A percentile compares a stretch with the other conserved stretches of the same genome.
These are phyloP conservation scores for Magnaporthales sp. DNA, from an alignment of 2,329 filamentous ascomycete genomes.

Conservation along the genomic window DNA sequence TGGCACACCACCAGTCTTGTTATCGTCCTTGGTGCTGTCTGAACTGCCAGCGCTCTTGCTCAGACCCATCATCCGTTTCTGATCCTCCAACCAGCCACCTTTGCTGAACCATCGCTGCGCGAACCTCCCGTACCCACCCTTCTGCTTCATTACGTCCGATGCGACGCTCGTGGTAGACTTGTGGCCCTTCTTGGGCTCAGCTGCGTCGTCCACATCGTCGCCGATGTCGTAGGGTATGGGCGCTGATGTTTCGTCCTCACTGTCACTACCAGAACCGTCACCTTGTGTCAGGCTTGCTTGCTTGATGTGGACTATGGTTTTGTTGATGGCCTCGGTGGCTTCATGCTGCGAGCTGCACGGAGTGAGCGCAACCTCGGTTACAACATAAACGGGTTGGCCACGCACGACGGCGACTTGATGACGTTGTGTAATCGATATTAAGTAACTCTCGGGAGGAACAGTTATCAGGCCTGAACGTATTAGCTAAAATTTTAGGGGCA, in stretches of 20 bases:
- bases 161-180: conserved; percentile 56
- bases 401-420: conserved; percentile 83
- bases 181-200: conserved; percentile 14
- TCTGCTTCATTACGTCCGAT: conserved; percentile 78
- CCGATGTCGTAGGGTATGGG: conserved; percentile 19
- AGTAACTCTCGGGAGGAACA: conserved; percentile 71
- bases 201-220: conserved; percentile 19
- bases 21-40: conserved; percentile 2
- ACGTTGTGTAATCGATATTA: conserved; percentile 78
- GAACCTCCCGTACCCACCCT: conserved; percentile 81
- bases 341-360: conserved; percentile 71
- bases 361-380: conserved; percentile 86
- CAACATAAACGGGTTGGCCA: conserved; percentile 73
- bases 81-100: conserved; percentile 69
- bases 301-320: conserved; percentile 40
- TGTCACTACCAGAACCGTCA: conserved; percentile 27
- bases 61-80: conserved; percentile 61
- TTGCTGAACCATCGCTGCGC: conserved; percentile 86
- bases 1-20: conserved; percentile 7
- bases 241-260: conserved; percentile 36
- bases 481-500: background rate
- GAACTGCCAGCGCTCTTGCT: conserved; percentile 28
- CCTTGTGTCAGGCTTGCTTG: conserved; percentile 29
- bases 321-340: conserved; percentile 61
- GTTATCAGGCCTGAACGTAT: conserved; percentile 65